These are phyloP conservation scores for Cadophora malorum DNA, from an alignment of 2,329 filamentous ascomycete genomes.

Conservation along the genomic window DNA sequence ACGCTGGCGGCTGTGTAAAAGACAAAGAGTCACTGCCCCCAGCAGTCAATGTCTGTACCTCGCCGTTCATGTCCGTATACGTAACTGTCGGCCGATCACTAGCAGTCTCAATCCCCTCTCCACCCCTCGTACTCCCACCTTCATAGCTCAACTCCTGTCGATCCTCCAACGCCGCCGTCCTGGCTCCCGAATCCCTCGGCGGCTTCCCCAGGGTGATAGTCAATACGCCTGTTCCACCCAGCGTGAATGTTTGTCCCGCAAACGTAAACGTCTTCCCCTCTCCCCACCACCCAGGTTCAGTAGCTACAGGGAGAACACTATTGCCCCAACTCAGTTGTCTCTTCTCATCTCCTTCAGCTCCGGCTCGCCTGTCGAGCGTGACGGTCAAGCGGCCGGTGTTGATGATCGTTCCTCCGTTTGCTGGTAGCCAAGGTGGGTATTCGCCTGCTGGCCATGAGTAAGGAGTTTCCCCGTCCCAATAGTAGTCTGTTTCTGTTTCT, in stretches of 20 bases:
- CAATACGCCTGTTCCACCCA: slow-evolving; percentile 13
- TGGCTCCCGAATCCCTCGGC: not conserved
- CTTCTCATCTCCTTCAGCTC: not conserved
- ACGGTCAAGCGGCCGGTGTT: not conserved
- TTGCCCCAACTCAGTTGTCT: slow-evolving; percentile 8
- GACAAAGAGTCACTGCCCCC: slow-evolving; percentile 4
- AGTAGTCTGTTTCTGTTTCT: slow-evolving; percentile 8
- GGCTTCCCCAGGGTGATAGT: slow-evolving; percentile 13
- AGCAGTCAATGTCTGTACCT: not conserved
- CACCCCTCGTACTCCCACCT: slow-evolving; percentile 13
- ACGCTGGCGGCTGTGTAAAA: not conserved
- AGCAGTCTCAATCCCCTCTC: not conserved
- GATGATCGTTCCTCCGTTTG: not conserved
- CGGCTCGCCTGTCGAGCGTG: not conserved
- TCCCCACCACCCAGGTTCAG: slow-evolving; percentile 1
- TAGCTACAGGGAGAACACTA: not conserved
- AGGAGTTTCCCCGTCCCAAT: not conserved
- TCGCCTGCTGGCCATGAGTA: not conserved
- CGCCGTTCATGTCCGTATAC: not conserved
- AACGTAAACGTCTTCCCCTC: slow-evolving; percentile 5
- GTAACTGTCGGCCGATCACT: not conserved
- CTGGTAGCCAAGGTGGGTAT: not conserved
- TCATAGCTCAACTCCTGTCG: slow-evolving; percentile 17
- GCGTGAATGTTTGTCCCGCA: slow-evolving; percentile 7
- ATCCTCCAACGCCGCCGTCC: not conserved